These are phyloP conservation scores for Vanrija sp. DNA, from an alignment of 1,284 basidiomycete species.

Conservation along the genomic window DNA sequence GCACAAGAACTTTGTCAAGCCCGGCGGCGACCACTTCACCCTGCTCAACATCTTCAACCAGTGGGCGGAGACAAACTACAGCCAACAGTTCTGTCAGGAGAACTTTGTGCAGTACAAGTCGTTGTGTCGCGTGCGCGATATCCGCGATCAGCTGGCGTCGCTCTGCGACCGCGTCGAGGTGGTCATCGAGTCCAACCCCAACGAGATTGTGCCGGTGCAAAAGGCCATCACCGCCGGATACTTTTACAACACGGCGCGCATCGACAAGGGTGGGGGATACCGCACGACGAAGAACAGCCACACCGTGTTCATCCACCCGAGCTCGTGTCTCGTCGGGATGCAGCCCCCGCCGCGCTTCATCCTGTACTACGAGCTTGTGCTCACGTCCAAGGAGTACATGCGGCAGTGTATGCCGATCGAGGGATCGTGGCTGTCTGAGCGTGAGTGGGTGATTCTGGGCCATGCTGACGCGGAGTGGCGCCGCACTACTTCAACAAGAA, in stretches of 20 bases:
- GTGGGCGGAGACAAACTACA: constrained; percentile 96
- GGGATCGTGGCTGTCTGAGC: constrained; percentile 86
- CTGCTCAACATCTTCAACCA: constrained; percentile 96
- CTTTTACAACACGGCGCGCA: constrained; percentile 88
- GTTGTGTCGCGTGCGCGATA: constrained; percentile 87
- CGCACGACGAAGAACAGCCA: constrained; percentile 91
- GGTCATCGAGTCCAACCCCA: constrained; percentile 78
- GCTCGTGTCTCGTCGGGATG: constrained; percentile 87
- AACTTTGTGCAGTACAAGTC: constrained; percentile 98
- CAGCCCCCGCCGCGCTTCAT: constrained; percentile 89
- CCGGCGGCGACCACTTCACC: constrained; percentile 98
- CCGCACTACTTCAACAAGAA: constrained; percentile 90
- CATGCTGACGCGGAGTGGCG: constrained; percentile 59
- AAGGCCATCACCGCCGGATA: constrained; percentile 93
- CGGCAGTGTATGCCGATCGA: constrained; percentile 98
- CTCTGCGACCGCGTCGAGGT: constrained; percentile 97
- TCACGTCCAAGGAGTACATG: constrained; percentile 57
- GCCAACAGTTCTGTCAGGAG: constrained; percentile 87
- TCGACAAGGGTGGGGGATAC: constrained; percentile 89
- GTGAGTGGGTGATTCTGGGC: constrained; percentile 50
- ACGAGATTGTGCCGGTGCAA: constrained; percentile 89
- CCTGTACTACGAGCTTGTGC: constrained; percentile 79
- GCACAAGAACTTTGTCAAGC: constrained; percentile 88
- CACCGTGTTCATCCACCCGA: constrained; percentile 94
- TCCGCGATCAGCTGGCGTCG: constrained; percentile 86